Evolutionary conservation across 306 rosid genomes (phyloP).

Genomic region (Vigna radiata): DNA sequence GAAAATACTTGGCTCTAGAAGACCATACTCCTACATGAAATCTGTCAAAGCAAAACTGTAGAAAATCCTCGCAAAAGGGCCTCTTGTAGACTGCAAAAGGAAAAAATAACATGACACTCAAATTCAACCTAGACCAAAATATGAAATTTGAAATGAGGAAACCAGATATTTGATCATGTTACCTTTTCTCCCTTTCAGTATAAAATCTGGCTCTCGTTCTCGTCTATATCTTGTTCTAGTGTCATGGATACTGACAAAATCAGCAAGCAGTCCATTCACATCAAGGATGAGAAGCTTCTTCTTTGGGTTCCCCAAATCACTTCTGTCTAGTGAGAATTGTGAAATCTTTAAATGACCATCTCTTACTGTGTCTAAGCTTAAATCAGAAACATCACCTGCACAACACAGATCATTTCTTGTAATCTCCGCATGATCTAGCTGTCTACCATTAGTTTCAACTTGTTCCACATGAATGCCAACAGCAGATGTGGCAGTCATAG

Average conservation of each 20-base stretch:
- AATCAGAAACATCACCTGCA: conserved; percentile 42
- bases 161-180: conserved; percentile 35
- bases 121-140: conserved; percentile 37
- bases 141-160: conserved; percentile 37
- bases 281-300: conserved; percentile 95
- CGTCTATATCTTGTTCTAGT: conserved; percentile 42
- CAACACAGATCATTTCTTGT: conserved; percentile 31
- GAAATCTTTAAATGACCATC: conserved; percentile 43
- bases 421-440: conserved; percentile 32
- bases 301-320: conserved; percentile 45
- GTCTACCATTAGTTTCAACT: conserved; percentile 41
- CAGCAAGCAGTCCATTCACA: conserved; percentile 91
- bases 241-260: conserved; percentile 47
- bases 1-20: conserved; percentile 78
- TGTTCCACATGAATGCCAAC: conserved; percentile 32
- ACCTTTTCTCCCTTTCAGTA: conserved; percentile 64
- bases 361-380: conserved; percentile 38
- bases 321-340: conserved; percentile 44
- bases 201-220: conserved; percentile 50
- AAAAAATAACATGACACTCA: conserved; percentile 24
- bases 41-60: conserved; percentile 80
- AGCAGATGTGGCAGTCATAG: conserved; percentile 30
- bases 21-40: conserved; percentile 95
- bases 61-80: conserved; percentile 83
- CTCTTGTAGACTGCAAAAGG: conserved; percentile 83